Conservation (phyloP, 768 basidiomycete species). For the Lactarius sanguifluus region DNA sequence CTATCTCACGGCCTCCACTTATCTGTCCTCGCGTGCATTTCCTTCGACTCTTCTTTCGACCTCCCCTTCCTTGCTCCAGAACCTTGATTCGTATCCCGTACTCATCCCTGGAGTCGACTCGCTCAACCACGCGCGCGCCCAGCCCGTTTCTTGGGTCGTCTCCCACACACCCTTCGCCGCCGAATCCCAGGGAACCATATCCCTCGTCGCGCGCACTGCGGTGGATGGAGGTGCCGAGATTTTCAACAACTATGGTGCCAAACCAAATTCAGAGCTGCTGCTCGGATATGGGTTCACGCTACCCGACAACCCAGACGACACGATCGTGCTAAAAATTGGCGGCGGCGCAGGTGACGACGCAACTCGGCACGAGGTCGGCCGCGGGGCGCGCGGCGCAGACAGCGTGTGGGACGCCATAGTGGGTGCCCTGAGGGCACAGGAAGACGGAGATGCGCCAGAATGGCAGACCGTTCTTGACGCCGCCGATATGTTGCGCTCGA, state of each 20-base stretch:
- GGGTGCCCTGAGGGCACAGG: slow-evolving; percentile 35
- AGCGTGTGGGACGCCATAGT: slow-evolving; percentile 60
- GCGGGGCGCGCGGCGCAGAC: slow-evolving; percentile 52
- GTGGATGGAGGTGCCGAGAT: slow-evolving; percentile 53
- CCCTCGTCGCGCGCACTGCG: slow-evolving; percentile 56
- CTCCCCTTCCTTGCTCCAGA: slow-evolving; percentile 51
- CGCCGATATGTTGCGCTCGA: slow-evolving; percentile 61
- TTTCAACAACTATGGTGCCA: slow-evolving; percentile 91
- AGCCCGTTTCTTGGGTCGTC: slow-evolving; percentile 82
- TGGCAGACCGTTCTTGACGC: slow-evolving; percentile 67
- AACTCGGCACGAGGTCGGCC: slow-evolving; percentile 62
- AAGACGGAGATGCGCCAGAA: slow-evolving; percentile 33
- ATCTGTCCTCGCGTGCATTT: slow-evolving; percentile 87
- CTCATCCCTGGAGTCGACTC: slow-evolving; percentile 86
- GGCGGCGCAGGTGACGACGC: slow-evolving; percentile 38
- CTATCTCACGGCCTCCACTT: slow-evolving; percentile 71
- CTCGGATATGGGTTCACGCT: slow-evolving; percentile 91
- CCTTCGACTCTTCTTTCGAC: slow-evolving; percentile 75
- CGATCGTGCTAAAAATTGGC: slow-evolving; percentile 75
- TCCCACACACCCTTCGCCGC: slow-evolving; percentile 32
- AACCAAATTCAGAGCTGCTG: slow-evolving; percentile 86
- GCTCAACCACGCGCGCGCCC: slow-evolving; percentile 79
- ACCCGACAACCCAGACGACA: slow-evolving; percentile 79
- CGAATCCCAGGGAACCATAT: slow-evolving; percentile 43
- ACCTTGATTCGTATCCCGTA: slow-evolving; percentile 62